Conservation (phyloP, 768 basidiomycete genomes). For the Phanerochaete sordida region DNA sequence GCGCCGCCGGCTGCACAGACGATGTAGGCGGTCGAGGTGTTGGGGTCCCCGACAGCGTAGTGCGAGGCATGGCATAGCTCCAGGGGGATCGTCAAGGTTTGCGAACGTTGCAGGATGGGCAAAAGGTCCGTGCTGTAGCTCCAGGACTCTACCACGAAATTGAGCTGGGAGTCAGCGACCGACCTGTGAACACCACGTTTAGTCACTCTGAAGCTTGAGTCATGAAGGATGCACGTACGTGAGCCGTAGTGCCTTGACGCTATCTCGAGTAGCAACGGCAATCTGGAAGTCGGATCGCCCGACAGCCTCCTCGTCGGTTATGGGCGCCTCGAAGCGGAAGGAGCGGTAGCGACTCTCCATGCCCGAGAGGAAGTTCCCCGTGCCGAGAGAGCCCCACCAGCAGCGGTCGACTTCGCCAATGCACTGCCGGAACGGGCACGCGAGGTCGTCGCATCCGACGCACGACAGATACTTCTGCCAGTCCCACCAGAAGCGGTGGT, state of each 20-base stretch:
- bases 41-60: neutral
- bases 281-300: neutral
- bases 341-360: slow-evolving; percentile 5
- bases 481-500: slow-evolving; percentile 23
- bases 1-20: neutral
- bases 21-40: neutral
- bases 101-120: neutral
- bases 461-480: slow-evolving; percentile 22
- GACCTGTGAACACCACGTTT: no score
- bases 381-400: slow-evolving; percentile 28
- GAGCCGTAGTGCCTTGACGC: neutral
- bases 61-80: neutral
- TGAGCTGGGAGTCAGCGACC: neutral
- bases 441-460: neutral
- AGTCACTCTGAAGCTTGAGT: no score
- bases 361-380: slow-evolving; percentile 22
- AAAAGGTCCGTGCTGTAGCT: neutral
- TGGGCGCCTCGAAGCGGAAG: neutral
- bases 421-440: slow-evolving; percentile 1
- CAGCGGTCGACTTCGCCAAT: slow-evolving; percentile 26
- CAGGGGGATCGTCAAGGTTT: neutral
- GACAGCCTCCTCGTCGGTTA: neutral
- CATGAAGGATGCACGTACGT: neutral
- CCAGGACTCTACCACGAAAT: neutral
- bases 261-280: neutral